phyloP scores from a whole-genome alignment of 768 basidiomycete species.

The Russula sp. region DNA sequence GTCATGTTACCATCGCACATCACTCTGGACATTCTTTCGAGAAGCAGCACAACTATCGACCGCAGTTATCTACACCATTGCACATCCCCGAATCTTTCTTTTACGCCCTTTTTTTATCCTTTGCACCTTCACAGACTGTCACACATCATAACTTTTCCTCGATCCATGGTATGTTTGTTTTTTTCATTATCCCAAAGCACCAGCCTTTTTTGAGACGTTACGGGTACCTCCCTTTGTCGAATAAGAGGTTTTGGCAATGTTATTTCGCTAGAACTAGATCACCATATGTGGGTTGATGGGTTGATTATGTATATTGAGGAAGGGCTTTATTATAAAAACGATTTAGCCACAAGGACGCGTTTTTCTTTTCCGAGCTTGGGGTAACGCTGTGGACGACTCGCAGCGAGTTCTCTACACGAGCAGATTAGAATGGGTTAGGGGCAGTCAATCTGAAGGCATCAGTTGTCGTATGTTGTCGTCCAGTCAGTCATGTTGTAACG shows the following conservation, averaged over 20 bases:
- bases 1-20: slow-evolving; percentile 23
- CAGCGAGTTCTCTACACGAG: no score
- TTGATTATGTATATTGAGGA: background rate
- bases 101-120: slow-evolving; percentile 14
- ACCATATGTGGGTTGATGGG: background rate
- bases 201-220: background rate
- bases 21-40: slow-evolving; percentile 20
- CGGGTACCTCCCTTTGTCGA: background rate
- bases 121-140: slow-evolving; percentile 22
- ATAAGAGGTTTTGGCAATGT: background rate
- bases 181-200: background rate
- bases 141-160: slow-evolving; percentile 10
- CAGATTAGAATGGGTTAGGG: no score
- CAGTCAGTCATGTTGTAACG: slow-evolving; percentile 4
- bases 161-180: slow-evolving; percentile 12
- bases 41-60: slow-evolving; percentile 18
- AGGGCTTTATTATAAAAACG: background rate
- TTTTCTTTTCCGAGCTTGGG: no score
- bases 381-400: no score
- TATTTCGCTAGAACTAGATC: no score
- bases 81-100: slow-evolving; percentile 16
- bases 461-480: no score
- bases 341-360: background rate
- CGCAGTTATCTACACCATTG: slow-evolving; percentile 22
- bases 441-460: no score